phyloP scores from a whole-genome alignment of 371 early-diverging fungal species.

The Nematocida parisii region DNA sequence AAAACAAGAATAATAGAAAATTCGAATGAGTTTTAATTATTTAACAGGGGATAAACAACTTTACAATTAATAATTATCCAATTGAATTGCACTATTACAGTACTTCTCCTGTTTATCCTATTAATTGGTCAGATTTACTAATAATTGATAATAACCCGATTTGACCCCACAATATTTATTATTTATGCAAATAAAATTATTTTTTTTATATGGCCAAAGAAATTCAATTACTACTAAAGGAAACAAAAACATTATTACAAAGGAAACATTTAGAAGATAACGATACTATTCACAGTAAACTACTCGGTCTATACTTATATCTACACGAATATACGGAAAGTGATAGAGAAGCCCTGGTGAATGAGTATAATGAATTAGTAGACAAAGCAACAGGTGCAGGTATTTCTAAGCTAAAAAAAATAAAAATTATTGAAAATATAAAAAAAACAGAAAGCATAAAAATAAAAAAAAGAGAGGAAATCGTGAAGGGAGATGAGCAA shows the following conservation, averaged over 20 bases:
- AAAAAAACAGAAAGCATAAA: constrained; percentile 2
- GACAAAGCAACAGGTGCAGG: constrained; percentile 22
- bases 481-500: not conserved
- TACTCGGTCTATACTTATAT: constrained; percentile 21
- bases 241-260: constrained; percentile 33
- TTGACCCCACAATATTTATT: not conserved
- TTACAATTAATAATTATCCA: no score
- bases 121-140: no score
- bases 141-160: no score
- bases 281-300: constrained; percentile 45
- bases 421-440: not conserved
- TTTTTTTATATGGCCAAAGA: constrained; percentile 39
- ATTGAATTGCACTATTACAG: no score
- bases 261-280: not conserved
- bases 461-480: constrained; percentile 33
- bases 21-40: no score
- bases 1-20: no score
- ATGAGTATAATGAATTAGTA: constrained; percentile 41
- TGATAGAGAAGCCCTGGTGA: constrained; percentile 1
- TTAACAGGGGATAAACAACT: no score
- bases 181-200: constrained; percentile 2
- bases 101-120: no score
- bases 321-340: constrained; percentile 18
- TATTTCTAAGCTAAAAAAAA: constrained; percentile 35
- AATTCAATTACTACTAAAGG: constrained; percentile 26